Base-by-base conservation (phyloP, 78 protist genomes). In the Dictyostelium firmibasis region DNA sequence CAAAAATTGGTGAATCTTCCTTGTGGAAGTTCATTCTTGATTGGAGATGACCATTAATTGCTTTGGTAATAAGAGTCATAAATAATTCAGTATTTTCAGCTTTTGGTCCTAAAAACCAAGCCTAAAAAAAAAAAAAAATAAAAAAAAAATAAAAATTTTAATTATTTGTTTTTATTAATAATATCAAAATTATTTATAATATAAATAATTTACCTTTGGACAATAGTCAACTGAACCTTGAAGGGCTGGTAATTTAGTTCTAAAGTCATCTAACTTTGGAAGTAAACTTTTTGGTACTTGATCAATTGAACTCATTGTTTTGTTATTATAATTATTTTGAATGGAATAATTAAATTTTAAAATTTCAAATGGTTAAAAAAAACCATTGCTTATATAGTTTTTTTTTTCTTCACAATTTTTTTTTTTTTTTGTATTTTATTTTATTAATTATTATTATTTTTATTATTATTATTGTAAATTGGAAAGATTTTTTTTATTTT, bases 101-200 rank as follows among this genome's bases (percentile, higher is more conserved):
- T 41, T 85, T 85, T 85, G 92, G 92, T 53, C 92, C 92, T 5
- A 85, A 47, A 29, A 85, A 85, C 85, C 85, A 81, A 27, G 85
- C 85, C 18, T 62, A n/a, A 62, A 20, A 23, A 60, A 60, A 7
- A 62, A 62, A 14, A 62, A 9, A 62, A 62, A 62, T 9, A 62
- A 60, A 23, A 23, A 60, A 23, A 23, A 53, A 53, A 53, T 16
- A 53, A 16, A 9, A 16, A 53, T 53, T 53, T 9, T 53, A 53
- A 53, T 16, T 53, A 53, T 4, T 4, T 60, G 5, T 23, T 60
- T 18, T 14, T 60, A 18, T 20, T 44, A 44, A 6, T 7, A 44
- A 18, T 18, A 23, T 60, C 4, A 20, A 18, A 18, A 60, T 60
- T 18, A 60, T 3, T 6, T 10, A 10, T 44, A 44, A 10, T 44